phyloP scores from a whole-genome alignment of 2,329 filamentous ascomycete genomes.

The Neofusicoccum umdonicola region DNA sequence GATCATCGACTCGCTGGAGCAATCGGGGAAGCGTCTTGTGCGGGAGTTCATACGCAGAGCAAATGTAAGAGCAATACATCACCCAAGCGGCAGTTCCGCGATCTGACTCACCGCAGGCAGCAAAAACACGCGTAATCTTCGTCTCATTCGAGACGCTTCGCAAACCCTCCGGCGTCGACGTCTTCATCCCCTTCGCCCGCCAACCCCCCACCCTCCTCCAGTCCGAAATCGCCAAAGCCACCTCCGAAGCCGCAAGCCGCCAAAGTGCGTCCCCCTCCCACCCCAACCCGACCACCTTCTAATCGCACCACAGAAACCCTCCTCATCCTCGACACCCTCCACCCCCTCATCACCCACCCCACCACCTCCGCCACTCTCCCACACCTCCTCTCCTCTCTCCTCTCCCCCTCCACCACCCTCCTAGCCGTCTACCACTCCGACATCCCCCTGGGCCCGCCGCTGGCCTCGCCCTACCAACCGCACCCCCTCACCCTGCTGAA shows the following conservation, averaged over 20 bases:
- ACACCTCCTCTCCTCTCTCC: slow-evolving; percentile 69
- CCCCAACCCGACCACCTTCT: background rate
- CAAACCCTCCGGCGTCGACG: slow-evolving; percentile 62
- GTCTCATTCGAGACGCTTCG: slow-evolving; percentile 74
- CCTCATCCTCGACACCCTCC: slow-evolving; percentile 77
- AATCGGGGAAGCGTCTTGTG: slow-evolving; percentile 68
- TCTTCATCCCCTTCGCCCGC: slow-evolving; percentile 64
- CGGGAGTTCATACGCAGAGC: slow-evolving; percentile 73
- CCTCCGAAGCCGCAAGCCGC: background rate
- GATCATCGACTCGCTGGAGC: slow-evolving; percentile 80
- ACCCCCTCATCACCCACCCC: slow-evolving; percentile 58
- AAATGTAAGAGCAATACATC: slow-evolving; percentile 52
- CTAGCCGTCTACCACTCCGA: slow-evolving; percentile 82
- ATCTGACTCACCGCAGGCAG: background rate
- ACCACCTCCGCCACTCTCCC: slow-evolving; percentile 51
- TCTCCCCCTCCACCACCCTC: slow-evolving; percentile 67
- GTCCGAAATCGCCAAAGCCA: slow-evolving; percentile 54
- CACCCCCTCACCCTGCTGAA: slow-evolving; percentile 66
- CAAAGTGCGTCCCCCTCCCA: background rate
- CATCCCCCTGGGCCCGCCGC: slow-evolving; percentile 55
- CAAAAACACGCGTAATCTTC: slow-evolving; percentile 68
- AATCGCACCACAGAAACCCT: slow-evolving; percentile 59
- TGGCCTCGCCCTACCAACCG: slow-evolving; percentile 31
- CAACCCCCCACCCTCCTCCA: slow-evolving; percentile 58
- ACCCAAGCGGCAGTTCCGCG: slow-evolving; percentile 23